These are phyloP conservation scores for Macrophomina tecta DNA, from an alignment of 2,329 filamentous ascomycete species.

Conservation along the genomic window DNA sequence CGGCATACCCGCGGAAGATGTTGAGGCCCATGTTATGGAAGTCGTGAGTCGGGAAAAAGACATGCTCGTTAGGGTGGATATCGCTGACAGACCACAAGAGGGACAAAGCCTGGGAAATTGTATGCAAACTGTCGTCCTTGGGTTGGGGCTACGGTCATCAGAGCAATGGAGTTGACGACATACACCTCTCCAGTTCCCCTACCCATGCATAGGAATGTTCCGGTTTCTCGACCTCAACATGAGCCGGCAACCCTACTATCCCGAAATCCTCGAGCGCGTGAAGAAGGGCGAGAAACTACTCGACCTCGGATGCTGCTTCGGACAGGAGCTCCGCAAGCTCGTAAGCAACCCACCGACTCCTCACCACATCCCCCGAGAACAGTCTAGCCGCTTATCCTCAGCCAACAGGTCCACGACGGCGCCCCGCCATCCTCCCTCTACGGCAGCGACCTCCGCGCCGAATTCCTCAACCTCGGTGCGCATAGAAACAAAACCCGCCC, in stretches of 20 bases:
- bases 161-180: not conserved
- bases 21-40: slow-evolving; percentile 45
- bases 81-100: slow-evolving; percentile 32
- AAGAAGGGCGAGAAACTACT: slow-evolving; percentile 45
- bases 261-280: slow-evolving; percentile 42
- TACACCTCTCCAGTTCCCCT: slow-evolving; percentile 30
- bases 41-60: slow-evolving; percentile 35
- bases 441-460: slow-evolving; percentile 46
- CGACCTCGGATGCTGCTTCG: slow-evolving; percentile 54
- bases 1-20: slow-evolving; percentile 42
- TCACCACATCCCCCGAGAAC: not conserved
- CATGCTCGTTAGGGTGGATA: not conserved
- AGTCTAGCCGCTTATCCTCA: not conserved
- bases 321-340: slow-evolving; percentile 53
- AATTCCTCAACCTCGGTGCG: slow-evolving; percentile 58
- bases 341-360: slow-evolving; percentile 30
- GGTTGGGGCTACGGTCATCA: not conserved
- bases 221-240: slow-evolving; percentile 44
- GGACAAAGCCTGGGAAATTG: slow-evolving; percentile 41
- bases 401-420: slow-evolving; percentile 37
- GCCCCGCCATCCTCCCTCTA: slow-evolving; percentile 47
- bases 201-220: slow-evolving; percentile 46
- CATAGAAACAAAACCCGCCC: too few relatives aligned
- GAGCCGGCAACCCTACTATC: slow-evolving; percentile 36
- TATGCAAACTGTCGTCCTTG: slow-evolving; percentile 29